Percentiles rank a stretch among this genome's conserved stretches.
Evolutionary conservation across 805 yeast genomes (phyloP).

Genomic region (Lachancea fermentati): DNA sequence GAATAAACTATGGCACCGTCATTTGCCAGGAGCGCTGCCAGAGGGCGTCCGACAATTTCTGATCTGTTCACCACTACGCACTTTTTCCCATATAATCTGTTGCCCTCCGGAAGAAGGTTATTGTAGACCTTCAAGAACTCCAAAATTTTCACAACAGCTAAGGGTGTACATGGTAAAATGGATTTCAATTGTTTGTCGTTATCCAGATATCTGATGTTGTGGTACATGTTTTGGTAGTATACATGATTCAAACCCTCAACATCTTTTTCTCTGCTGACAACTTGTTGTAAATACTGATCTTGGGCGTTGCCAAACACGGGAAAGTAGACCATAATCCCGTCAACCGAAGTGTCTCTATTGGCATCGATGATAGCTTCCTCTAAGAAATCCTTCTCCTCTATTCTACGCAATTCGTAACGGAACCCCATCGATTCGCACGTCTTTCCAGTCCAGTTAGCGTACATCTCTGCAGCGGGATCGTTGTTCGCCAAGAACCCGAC

Average conservation of each 20-base stretch:
- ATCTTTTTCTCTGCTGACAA: slow-evolving; percentile 85
- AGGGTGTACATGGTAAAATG: slow-evolving; percentile 92
- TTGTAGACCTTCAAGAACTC: slow-evolving; percentile 90
- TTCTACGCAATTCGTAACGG: slow-evolving; percentile 67
- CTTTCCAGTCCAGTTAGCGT: slow-evolving; percentile 93
- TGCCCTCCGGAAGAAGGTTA: slow-evolving; percentile 75
- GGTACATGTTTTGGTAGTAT: slow-evolving; percentile 92
- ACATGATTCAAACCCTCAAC: slow-evolving; percentile 92
- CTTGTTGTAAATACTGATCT: slow-evolving; percentile 93
- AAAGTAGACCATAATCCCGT: slow-evolving; percentile 95
- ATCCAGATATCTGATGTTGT: slow-evolving; percentile 82
- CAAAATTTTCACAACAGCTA: slow-evolving; percentile 88
- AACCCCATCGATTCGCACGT: slow-evolving; percentile 86
- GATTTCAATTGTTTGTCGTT: slow-evolving; percentile 61
- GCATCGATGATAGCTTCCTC: slow-evolving; percentile 82
- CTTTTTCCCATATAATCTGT: slow-evolving; percentile 88
- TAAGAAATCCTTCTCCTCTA: slow-evolving; percentile 68
- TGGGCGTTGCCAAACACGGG: slow-evolving; percentile 95
- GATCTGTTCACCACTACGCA: slow-evolving; percentile 87
- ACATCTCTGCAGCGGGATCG: slow-evolving; percentile 94
- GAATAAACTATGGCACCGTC: slow-evolving; percentile 97
- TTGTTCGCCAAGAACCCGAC: slow-evolving; percentile 90
- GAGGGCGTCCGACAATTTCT: slow-evolving; percentile 95
- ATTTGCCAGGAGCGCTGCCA: slow-evolving; percentile 92
- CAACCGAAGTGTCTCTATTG: slow-evolving; percentile 65